Evolutionary conservation across 805 yeast species (phyloP), one percentile per base, ranked within the genome.

Genomic region (Candida stauntonica): DNA sequence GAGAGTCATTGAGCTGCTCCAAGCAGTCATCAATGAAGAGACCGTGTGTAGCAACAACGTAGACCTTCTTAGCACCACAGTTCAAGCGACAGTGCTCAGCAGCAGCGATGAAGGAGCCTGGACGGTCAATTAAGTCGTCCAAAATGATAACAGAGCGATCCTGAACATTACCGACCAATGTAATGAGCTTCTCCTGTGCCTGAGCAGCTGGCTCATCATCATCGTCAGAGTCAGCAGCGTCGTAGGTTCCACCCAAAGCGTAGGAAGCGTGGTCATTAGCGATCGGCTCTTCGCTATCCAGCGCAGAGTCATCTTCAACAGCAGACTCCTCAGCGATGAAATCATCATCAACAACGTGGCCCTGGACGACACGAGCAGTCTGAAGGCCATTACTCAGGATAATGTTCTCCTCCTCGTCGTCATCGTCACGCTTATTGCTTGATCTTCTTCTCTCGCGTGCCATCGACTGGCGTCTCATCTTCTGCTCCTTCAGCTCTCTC

Each of bases 81-180:
- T 89, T 91, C 63, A 86, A 72, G 50, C 94, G 77, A 61, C 95
- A 77, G 66, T 93, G 99, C 66, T 93, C 99, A 24, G 99, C 99
- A 30, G 99, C 99, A 21, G 97, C 91, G 47, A 93, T 84, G 59
- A 89, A 91, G 8, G 95, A 79, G 47, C 82, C 81, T 31, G 96
- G 96, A 60, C 93, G 87, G 60, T 93, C 99, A 54, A 93, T 83
- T 94, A 93, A 86, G 61, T 93, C 99, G 65, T 93, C 99, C 42
- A 93, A 72, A 44, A 93, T 85, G 50, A 93, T 86, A 15, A 97
- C 98, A 6, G 95, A 85, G 62, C 86, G 86, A 52, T 79, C 83
- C 49, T 85, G 79, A 35, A 93, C 99, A 60, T 91, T 94, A 45
- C 99, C 99, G 31, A 93, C 99, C 40, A 93, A 72, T 12, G 99